phyloP scores from a whole-genome alignment of 441 rosid genomes.

The Erodium moschatum region DNA sequence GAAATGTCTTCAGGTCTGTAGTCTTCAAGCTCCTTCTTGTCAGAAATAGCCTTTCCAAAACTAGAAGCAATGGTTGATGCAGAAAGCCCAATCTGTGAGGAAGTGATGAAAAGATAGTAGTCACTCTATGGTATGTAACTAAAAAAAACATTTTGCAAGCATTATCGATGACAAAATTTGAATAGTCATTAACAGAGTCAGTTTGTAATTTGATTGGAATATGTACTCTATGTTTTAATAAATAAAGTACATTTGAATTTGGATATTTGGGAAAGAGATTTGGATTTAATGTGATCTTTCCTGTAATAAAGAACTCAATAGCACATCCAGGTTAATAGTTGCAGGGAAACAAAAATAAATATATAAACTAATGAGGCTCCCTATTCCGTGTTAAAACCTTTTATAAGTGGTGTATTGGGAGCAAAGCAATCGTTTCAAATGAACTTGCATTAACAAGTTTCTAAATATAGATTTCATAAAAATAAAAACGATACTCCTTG shows the following conservation, averaged over 20 bases:
- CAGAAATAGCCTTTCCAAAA: constrained; percentile 91
- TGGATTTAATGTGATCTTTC: neutral
- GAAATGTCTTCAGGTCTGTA: constrained; percentile 97
- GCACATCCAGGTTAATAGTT: neutral
- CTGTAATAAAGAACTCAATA: neutral
- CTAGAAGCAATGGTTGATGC: constrained; percentile 98
- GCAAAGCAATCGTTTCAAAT: neutral
- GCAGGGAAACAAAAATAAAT: neutral
- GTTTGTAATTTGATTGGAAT: constrained; percentile 8
- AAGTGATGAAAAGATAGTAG: neutral
- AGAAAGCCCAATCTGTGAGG: constrained; percentile 80
- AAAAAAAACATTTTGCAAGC: neutral
- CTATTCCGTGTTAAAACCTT: neutral
- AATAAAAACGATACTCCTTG: neutral
- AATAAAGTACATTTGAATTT: constrained; percentile 5
- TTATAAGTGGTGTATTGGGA: neutral
- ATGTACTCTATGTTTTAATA: constrained; percentile 7
- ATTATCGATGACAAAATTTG: neutral
- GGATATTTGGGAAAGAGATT: neutral
- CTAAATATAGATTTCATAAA: neutral
- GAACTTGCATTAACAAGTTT: neutral
- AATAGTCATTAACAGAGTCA: constrained; percentile 11
- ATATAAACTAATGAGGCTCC: neutral
- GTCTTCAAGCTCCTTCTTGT: constrained; percentile 80
- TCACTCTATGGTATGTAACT: constrained; percentile 11